Percentiles rank a stretch among this genome's conserved stretches.
phyloP scores from a whole-genome alignment of 176 grass and related monocot species.

The Eleusine indica region DNA sequence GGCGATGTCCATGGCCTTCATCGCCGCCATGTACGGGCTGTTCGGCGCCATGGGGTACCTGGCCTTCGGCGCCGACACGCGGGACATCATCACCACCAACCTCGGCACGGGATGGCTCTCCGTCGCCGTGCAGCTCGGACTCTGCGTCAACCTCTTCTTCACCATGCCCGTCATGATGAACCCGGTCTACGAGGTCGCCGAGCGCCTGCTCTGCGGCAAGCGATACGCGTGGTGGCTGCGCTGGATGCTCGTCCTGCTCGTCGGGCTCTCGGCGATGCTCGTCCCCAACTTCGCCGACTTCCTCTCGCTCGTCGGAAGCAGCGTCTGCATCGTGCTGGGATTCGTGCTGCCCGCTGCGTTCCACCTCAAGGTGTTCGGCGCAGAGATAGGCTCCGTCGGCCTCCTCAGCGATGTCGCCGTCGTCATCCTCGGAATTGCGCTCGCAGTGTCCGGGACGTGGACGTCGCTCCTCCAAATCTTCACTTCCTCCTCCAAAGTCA shows the following conservation, averaged over 20 bases:
- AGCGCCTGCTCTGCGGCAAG: slow-evolving; percentile 75
- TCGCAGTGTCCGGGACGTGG: slow-evolving; percentile 83
- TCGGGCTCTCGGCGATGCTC: slow-evolving; percentile 71
- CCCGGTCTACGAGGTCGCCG: slow-evolving; percentile 89
- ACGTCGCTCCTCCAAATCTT: slow-evolving; percentile 85
- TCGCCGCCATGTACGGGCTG: slow-evolving; percentile 82
- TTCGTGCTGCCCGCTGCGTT: slow-evolving; percentile 86
- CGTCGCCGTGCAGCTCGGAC: slow-evolving; percentile 76
- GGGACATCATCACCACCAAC: slow-evolving; percentile 98
- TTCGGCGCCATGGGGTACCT: slow-evolving; percentile 92
- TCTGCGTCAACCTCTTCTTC: slow-evolving; percentile 99
- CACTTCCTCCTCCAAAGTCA: slow-evolving; percentile 19
- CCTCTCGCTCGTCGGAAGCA: slow-evolving; percentile 91
- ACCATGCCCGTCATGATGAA: slow-evolving; percentile 98
- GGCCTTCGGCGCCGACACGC: slow-evolving; percentile 80
- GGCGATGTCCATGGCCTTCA: slow-evolving; percentile 79
- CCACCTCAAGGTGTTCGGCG: slow-evolving; percentile 82
- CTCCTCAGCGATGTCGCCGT: slow-evolving; percentile 52
- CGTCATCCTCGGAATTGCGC: slow-evolving; percentile 51
- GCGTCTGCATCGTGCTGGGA: slow-evolving; percentile 83
- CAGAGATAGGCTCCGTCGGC: slow-evolving; percentile 48
- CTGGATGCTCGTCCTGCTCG: slow-evolving; percentile 66
- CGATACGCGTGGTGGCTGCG: slow-evolving; percentile 85
- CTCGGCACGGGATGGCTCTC: slow-evolving; percentile 84
- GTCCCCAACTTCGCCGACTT: slow-evolving; percentile 97